Percentiles rank a stretch among this genome's conserved stretches.
Conservation (phyloP, 345 rosid species). For the Jatropha curcas region DNA sequence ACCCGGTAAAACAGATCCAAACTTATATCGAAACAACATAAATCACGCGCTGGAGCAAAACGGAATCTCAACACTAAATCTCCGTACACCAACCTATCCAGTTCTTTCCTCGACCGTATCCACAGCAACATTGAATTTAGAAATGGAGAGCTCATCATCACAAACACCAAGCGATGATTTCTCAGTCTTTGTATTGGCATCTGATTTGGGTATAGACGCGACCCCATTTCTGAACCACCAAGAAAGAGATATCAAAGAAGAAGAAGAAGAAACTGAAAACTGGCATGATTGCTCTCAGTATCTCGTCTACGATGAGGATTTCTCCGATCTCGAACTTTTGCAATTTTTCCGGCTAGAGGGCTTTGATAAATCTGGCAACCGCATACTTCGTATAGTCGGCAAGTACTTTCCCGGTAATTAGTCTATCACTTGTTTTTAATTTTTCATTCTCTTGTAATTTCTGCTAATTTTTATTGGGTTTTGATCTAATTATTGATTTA, state of each 20-base stretch:
- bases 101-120: background rate
- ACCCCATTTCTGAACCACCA: conserved; percentile 53
- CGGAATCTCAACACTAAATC: no score
- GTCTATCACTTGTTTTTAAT: no score
- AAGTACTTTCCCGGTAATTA: conserved; percentile 82
- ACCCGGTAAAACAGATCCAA: no score
- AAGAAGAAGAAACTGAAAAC: conserved; percentile 44
- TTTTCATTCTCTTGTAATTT: background rate
- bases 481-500: background rate
- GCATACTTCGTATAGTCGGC: conserved; percentile 76
- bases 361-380: conserved; percentile 70
- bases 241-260: conserved; percentile 6
- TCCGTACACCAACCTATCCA: no score
- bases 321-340: conserved; percentile 81
- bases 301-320: conserved; percentile 66
- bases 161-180: conserved; percentile 45
- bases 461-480: background rate
- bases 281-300: conserved; percentile 88
- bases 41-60: no score
- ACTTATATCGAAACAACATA: no score
- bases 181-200: conserved; percentile 71
- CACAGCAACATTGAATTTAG: background rate
- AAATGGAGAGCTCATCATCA: conserved; percentile 40
- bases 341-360: conserved; percentile 77
- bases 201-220: conserved; percentile 85